These are phyloP conservation scores for Cynara cardunculus DNA, from an alignment of 129 eudicot species.

Conservation along the genomic window DNA sequence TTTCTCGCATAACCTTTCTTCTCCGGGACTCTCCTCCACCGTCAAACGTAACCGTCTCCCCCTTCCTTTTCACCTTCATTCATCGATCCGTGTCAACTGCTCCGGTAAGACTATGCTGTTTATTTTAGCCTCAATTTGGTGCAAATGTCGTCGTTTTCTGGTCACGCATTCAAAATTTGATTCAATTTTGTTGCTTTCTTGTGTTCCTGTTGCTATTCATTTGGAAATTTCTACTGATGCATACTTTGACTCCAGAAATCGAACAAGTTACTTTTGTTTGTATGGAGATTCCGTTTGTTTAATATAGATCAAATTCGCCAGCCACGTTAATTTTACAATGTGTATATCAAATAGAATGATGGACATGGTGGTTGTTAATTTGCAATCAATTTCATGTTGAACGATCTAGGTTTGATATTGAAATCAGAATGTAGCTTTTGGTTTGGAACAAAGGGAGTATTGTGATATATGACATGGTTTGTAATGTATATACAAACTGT, in stretches of 20 bases:
- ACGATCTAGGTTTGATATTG: constrained; percentile 10
- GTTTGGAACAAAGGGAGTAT: not conserved
- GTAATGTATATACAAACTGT: not conserved
- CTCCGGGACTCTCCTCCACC: constrained; percentile 15
- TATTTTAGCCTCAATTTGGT: not conserved
- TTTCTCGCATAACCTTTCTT: constrained; percentile 21
- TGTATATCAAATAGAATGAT: not conserved
- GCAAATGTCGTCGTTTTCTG: not conserved
- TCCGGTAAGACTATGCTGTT: constrained; percentile 41
- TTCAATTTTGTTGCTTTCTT: not conserved
- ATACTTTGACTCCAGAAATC: not conserved
- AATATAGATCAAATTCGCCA: not conserved
- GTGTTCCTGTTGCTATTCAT: not conserved
- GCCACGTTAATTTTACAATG: not conserved
- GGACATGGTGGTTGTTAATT: not conserved
- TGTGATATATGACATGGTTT: not conserved
- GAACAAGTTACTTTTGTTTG: not conserved
- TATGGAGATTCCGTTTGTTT: not conserved
- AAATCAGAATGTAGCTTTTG: not conserved
- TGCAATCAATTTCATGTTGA: not conserved
- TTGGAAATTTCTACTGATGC: not conserved
- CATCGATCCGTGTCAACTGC: constrained; percentile 44
- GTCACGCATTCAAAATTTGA: not conserved
- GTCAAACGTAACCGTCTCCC: not conserved
- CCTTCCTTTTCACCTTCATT: constrained; percentile 14